These are phyloP conservation scores for Trametes coccinea DNA, from an alignment of 768 basidiomycete species.

Conservation along the genomic window DNA sequence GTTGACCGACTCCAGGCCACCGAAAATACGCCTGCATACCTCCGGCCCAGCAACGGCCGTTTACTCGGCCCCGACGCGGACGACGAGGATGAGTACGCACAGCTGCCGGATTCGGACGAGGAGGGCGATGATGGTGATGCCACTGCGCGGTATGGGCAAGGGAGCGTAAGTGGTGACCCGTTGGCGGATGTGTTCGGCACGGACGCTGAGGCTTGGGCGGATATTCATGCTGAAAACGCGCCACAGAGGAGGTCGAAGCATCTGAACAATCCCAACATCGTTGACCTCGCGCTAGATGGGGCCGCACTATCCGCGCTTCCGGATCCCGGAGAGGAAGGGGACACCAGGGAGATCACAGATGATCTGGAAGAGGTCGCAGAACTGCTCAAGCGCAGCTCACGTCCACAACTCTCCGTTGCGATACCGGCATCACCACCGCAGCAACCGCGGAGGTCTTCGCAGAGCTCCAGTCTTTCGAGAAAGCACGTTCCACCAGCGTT, in stretches of 20 bases:
- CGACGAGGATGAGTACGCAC: conserved; percentile 23
- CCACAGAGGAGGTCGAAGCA: conserved; percentile 23
- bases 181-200: conserved; percentile 63
- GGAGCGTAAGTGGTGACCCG: conserved; percentile 45
- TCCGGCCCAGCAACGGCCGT: conserved; percentile 16
- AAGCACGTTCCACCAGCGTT: conserved; percentile 58
- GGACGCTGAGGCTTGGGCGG: conserved; percentile 65
- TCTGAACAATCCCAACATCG: conserved; percentile 46
- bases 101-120: conserved; percentile 21
- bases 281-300: conserved; percentile 54
- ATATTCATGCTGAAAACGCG: conserved; percentile 43
- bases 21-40: conserved; percentile 35
- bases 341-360: conserved; percentile 38
- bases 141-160: conserved; percentile 37
- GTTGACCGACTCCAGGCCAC: conserved; percentile 46
- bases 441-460: conserved; percentile 3
- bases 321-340: conserved; percentile 27
- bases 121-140: conserved; percentile 30
- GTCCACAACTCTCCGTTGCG: conserved; percentile 36
- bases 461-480: conserved; percentile 28
- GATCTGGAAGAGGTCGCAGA: conserved; percentile 41
- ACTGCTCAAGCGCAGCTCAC: conserved; percentile 27
- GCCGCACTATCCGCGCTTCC: conserved; percentile 34
- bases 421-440: conserved; percentile 43
- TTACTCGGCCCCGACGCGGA: conserved; percentile 32